Conservation (phyloP, 2,329 filamentous ascomycete genomes). For the Colletotrichum sojae region DNA sequence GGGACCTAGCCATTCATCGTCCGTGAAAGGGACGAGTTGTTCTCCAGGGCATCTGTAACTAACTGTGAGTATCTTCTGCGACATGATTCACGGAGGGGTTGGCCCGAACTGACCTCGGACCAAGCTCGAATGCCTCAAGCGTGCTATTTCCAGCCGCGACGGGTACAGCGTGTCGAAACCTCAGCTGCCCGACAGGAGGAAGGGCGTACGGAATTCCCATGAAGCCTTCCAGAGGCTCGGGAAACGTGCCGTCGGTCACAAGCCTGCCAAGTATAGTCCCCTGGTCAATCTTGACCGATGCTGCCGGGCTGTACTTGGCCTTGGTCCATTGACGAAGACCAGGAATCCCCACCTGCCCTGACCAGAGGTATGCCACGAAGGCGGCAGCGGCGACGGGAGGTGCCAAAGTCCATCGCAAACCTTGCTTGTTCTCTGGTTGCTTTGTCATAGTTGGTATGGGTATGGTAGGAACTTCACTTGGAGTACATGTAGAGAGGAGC, state of each 20-base stretch:
- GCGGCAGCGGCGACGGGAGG: not conserved
- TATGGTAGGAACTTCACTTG: no score
- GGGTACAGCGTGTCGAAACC: constrained; percentile 56
- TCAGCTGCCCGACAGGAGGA: constrained; percentile 57
- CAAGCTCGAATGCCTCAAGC: constrained; percentile 45
- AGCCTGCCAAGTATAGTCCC: constrained; percentile 50
- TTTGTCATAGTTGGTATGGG: not conserved
- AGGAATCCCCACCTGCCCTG: not conserved
- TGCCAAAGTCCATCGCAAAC: constrained; percentile 10
- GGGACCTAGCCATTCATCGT: constrained; percentile 48
- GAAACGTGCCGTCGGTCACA: constrained; percentile 49
- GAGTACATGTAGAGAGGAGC: not conserved
- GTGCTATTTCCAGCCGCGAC: constrained; percentile 47
- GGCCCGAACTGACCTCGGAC: constrained; percentile 38
- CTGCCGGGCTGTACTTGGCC: constrained; percentile 13
- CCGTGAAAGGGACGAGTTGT: constrained; percentile 49
- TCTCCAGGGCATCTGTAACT: constrained; percentile 49
- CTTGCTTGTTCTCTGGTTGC: not conserved
- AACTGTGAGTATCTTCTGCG: not conserved
- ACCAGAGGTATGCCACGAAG: constrained; percentile 11
- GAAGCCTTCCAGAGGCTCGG: constrained; percentile 55
- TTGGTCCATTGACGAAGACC: not conserved
- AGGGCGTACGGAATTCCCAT: constrained; percentile 63
- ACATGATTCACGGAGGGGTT: not conserved
- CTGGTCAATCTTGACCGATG: constrained; percentile 48